Evolutionary conservation across 768 basidiomycete species (phyloP).

Genomic region (Sporobolomyces roseus): DNA sequence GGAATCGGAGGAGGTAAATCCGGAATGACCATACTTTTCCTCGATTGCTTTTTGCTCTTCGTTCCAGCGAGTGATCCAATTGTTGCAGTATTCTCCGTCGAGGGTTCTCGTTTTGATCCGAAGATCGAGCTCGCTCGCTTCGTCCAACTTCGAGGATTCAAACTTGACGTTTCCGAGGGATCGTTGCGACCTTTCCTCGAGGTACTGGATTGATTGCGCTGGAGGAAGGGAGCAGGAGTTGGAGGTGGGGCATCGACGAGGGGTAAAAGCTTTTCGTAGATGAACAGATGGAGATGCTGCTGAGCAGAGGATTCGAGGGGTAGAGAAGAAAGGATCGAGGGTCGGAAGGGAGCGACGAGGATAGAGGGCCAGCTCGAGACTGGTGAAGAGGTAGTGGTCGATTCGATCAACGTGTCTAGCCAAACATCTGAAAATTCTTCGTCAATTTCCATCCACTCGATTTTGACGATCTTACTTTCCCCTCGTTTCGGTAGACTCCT

Average conservation of each 20-base stretch:
- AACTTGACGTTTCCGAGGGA: background rate
- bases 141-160: conserved; percentile 6
- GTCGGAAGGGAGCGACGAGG: conserved; percentile 8
- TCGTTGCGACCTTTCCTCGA: conserved; percentile 4
- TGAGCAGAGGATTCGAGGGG: background rate
- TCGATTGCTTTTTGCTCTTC: background rate
- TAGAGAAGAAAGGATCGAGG: background rate
- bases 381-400: background rate
- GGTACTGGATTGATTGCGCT: background rate
- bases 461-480: background rate
- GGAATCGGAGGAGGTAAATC: conserved; percentile 5
- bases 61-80: background rate
- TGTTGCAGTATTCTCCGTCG: background rate
- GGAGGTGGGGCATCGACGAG: background rate
- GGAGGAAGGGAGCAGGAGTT: background rate
- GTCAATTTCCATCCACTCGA: background rate
- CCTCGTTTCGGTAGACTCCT: background rate
- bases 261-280: conserved; percentile 1
- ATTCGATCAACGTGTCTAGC: conserved; percentile 30
- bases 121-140: conserved; percentile 15
- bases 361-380: conserved; percentile 5
- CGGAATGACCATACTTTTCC: background rate
- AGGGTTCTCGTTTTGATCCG: background rate
- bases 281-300: background rate
- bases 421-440: conserved; percentile 29